Conservation (phyloP, 2,329 filamentous ascomycete genomes). For the Cladorrhinum sp. region DNA sequence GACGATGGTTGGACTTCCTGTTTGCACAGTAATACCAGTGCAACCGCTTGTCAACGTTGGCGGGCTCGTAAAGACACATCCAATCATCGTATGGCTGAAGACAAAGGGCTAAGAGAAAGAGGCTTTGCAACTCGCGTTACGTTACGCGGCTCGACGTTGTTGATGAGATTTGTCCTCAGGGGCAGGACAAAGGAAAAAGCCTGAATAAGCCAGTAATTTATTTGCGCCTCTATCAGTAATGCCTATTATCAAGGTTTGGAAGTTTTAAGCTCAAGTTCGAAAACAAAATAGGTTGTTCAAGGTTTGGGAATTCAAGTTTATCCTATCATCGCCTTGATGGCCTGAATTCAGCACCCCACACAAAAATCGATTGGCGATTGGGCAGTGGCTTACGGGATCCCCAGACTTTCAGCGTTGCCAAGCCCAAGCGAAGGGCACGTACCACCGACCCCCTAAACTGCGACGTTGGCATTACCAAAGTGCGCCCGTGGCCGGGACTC, state of each 20-base stretch:
- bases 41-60: background rate
- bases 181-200: background rate
- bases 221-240: background rate
- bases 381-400: background rate
- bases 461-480: conserved; percentile 11
- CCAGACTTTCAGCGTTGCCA: background rate
- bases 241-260: background rate
- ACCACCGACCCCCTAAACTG: background rate
- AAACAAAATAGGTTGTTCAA: no score
- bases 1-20: background rate
- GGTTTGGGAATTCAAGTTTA: background rate
- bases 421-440: conserved; percentile 5
- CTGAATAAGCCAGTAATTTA: background rate
- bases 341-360: background rate
- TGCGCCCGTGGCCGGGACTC: background rate
- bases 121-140: background rate
- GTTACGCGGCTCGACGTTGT: background rate
- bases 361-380: background rate
- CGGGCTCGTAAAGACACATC: background rate
- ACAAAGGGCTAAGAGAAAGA: conserved; percentile 2
- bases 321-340: conserved; percentile 2
- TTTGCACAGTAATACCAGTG: background rate
- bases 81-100: background rate
- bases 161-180: conserved; percentile 4
- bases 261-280: no score